Conservation (phyloP, 75 land plant species). For the Azolla pinnata region DNA sequence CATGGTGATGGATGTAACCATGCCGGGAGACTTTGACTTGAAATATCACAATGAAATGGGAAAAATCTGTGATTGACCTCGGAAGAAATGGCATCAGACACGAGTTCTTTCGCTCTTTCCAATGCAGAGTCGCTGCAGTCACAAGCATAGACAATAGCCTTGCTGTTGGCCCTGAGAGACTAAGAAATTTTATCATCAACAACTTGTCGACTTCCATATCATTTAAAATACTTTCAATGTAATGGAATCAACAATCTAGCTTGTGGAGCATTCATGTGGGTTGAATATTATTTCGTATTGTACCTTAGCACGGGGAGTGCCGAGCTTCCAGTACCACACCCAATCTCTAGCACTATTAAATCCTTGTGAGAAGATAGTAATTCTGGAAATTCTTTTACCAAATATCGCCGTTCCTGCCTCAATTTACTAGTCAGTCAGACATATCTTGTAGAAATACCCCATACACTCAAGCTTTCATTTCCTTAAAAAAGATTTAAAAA, state of each 20-base stretch:
- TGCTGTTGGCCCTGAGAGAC: slow-evolving; percentile 35
- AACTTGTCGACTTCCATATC: neutral
- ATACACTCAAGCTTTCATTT: too few species aligned
- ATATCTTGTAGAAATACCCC: too few species aligned
- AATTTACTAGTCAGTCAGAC: too few species aligned
- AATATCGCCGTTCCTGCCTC: slow-evolving; percentile 74
- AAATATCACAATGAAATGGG: slow-evolving; percentile 56
- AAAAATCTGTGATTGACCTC: slow-evolving; percentile 29
- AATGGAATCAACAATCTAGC: too few species aligned
- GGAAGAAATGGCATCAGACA: slow-evolving; percentile 11
- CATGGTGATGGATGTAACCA: slow-evolving; percentile 56
- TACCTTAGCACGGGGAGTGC: slow-evolving; percentile 49
- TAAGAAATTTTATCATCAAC: slow-evolving; percentile 5
- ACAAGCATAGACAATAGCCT: slow-evolving; percentile 56
- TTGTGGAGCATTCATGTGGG: too few species aligned
- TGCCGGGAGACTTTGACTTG: slow-evolving; percentile 39
- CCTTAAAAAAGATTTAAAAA: too few species aligned
- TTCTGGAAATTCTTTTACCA: slow-evolving; percentile 92
- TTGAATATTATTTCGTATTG: too few species aligned
- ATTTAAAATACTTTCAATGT: too few species aligned
- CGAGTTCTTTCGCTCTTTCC: slow-evolving; percentile 42
- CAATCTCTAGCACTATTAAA: slow-evolving; percentile 61
- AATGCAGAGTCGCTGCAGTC: slow-evolving; percentile 70
- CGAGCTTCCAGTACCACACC: slow-evolving; percentile 96
- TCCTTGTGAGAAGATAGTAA: slow-evolving; percentile 20